phyloP scores from a whole-genome alignment of 768 basidiomycete genomes.

The Lyophyllum decastes region DNA sequence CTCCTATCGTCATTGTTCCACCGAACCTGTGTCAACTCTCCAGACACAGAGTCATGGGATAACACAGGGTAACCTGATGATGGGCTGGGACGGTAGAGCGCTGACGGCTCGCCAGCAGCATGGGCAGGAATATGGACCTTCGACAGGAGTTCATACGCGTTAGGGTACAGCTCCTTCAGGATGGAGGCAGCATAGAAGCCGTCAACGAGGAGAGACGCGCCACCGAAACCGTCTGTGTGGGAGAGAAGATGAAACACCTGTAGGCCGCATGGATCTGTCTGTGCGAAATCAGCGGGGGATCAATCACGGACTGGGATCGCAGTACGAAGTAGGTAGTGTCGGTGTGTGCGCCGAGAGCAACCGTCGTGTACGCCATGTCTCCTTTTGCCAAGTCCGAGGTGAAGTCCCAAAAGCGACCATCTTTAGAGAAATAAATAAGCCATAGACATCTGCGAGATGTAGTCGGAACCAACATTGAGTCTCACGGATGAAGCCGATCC shows the following conservation, averaged over 20 bases:
- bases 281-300: background rate
- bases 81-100: slow-evolving; percentile 60
- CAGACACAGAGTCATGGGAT: slow-evolving; percentile 58
- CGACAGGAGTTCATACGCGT: slow-evolving; percentile 69
- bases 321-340: slow-evolving; percentile 69
- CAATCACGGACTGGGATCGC: slow-evolving; percentile 6
- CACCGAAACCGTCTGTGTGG: slow-evolving; percentile 79
- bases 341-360: slow-evolving; percentile 84
- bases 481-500: slow-evolving; percentile 88
- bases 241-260: slow-evolving; percentile 95
- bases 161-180: slow-evolving; percentile 71
- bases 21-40: slow-evolving; percentile 72
- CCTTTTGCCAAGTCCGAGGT: slow-evolving; percentile 89
- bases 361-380: slow-evolving; percentile 91
- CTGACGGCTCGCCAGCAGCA: slow-evolving; percentile 76
- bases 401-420: slow-evolving; percentile 97
- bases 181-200: slow-evolving; percentile 90
- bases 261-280: slow-evolving; percentile 95
- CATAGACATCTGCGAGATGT: background rate
- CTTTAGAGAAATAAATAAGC: slow-evolving; percentile 37
- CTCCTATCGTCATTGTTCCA: slow-evolving; percentile 97
- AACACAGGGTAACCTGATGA: slow-evolving; percentile 69
- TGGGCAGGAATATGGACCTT: slow-evolving; percentile 74
- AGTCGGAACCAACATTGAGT: slow-evolving; percentile 50
- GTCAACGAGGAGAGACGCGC: slow-evolving; percentile 90